Base-by-base conservation (phyloP, 257 asterid genomes). In the Vinca minor region DNA sequence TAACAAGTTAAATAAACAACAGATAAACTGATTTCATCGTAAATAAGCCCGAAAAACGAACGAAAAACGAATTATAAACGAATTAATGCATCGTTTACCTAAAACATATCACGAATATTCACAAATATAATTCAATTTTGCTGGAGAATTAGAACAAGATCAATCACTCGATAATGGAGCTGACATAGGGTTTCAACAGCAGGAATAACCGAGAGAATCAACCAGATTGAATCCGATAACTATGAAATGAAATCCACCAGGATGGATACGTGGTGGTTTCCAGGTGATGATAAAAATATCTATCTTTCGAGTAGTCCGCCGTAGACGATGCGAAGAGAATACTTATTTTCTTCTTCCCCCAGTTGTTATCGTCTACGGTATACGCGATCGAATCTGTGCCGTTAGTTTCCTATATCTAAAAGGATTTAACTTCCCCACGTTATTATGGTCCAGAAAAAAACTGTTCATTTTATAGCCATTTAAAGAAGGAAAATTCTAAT, bases 181-280 rank as follows among this genome's bases (percentile, higher is more conserved):
- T 31, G 23, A 84, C 92, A 85, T 81, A 84, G 89, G 91, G 79
- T 79, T 81, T 61, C 66, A 68, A 72, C 69, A 67, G 48, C 69
- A 54, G 5, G 63, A 55, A 52, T 44, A n/a, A n/a, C 35, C 49
- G 46, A 46, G 39, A 29, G 29, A 55, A 35, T 59, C 84, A 25
- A 69, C 44, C n/a, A n/a, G 46, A 10, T 50, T 20, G 4, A 34
- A 29, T n/a, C 50, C 18, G 46, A 58, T 23, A 39, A 50, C 23
- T 41, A 62, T 58, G 8, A 38, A 47, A 72, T 49, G n/a, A n/a
- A n/a, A n/a, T n/a, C n/a, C 70, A 63, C 67, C n/a, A 17, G 71
- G 55, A 66, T 32, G 68, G 32, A 38, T 35, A 74, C 78, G 69
- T n/a, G n/a, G n/a, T n/a, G n/a, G n/a, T n/a, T n/a, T n/a, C n/a